A percentile compares a stretch with the other conserved stretches of the same genome.
Conservation (phyloP, 345 rosid genomes). For the Salix suchowensis region DNA sequence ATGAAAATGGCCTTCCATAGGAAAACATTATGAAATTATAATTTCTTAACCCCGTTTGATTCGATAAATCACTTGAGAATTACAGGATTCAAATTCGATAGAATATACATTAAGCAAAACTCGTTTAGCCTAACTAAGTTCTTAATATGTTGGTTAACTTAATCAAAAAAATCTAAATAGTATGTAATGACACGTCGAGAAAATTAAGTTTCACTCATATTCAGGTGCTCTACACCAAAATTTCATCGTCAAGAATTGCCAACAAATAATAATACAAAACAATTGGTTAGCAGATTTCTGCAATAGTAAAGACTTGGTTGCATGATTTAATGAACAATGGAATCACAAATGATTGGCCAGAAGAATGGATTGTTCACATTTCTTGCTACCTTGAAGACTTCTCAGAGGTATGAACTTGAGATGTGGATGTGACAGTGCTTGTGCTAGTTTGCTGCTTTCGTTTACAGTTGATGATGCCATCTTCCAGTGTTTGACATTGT, state of each 20-base stretch:
- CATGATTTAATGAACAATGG: slow-evolving; percentile 20
- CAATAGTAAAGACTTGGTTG: slow-evolving; percentile 1
- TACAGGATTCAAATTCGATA: no score
- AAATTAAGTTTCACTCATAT: neutral
- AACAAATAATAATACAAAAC: slow-evolving; percentile 26
- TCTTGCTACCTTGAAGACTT: neutral
- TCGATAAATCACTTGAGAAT: no score
- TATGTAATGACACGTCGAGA: no score
- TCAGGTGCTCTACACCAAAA: slow-evolving; percentile 14
- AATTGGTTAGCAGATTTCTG: slow-evolving; percentile 28
- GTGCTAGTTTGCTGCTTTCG: slow-evolving; percentile 8
- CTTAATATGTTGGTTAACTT: no score
- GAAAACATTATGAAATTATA: no score
- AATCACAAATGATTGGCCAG: slow-evolving; percentile 12
- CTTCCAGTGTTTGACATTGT: neutral
- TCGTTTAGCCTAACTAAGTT: no score
- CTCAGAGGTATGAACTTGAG: slow-evolving; percentile 2
- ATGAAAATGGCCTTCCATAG: no score
- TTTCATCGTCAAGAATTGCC: slow-evolving; percentile 28
- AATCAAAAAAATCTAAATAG: no score
- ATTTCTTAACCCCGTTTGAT: no score
- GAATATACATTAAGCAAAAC: no score
- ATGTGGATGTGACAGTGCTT: slow-evolving; percentile 5
- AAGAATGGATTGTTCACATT: slow-evolving; percentile 14
- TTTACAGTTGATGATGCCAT: slow-evolving; percentile 8